Percentiles rank a stretch among this genome's conserved stretches.
phyloP scores from a whole-genome alignment of 495 filamentous ascomycete genomes.

The Saxophila tyrrhenica region DNA sequence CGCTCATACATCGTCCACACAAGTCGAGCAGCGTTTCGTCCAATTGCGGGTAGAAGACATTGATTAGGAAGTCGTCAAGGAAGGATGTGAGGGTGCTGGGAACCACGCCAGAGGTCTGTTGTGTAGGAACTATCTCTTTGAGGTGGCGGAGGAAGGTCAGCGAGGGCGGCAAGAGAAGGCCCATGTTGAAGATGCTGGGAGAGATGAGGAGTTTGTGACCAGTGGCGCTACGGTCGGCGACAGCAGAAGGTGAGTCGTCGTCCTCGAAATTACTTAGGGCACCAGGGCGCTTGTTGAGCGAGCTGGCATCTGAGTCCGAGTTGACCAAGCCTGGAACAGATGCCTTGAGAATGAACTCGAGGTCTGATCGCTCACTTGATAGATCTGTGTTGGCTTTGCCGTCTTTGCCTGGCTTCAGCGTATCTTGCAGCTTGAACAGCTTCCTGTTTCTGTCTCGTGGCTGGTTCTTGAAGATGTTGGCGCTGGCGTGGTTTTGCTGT shows the following conservation, averaged over 20 bases:
- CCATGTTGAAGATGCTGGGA: slow-evolving; percentile 97
- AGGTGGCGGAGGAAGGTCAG: slow-evolving; percentile 82
- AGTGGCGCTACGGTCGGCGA: slow-evolving; percentile 38
- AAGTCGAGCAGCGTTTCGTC: slow-evolving; percentile 91
- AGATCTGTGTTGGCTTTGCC: slow-evolving; percentile 54
- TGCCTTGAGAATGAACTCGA: slow-evolving; percentile 77
- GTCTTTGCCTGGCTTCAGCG: slow-evolving; percentile 48
- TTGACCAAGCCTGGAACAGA: slow-evolving; percentile 90
- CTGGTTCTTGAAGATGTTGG: slow-evolving; percentile 47
- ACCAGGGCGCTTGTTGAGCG: slow-evolving; percentile 39
- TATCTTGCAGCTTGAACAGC: slow-evolving; percentile 68
- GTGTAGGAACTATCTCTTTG: slow-evolving; percentile 71
- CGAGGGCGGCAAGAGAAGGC: slow-evolving; percentile 83
- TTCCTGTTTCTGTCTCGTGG: slow-evolving; percentile 60
- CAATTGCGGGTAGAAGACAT: slow-evolving; percentile 92
- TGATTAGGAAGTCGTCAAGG: slow-evolving; percentile 94
- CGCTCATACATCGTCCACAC: slow-evolving; percentile 68
- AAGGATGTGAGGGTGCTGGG: slow-evolving; percentile 86
- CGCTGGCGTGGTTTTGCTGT: slow-evolving; percentile 34
- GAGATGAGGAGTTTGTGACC: slow-evolving; percentile 83
- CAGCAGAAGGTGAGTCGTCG: background rate
- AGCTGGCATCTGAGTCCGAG: slow-evolving; percentile 26
- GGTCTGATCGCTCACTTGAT: slow-evolving; percentile 72
- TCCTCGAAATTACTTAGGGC: background rate
- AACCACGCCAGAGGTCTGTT: slow-evolving; percentile 43